phyloP scores from a whole-genome alignment of 352 stramenopile genomes.

The Lagenidium giganteum region DNA sequence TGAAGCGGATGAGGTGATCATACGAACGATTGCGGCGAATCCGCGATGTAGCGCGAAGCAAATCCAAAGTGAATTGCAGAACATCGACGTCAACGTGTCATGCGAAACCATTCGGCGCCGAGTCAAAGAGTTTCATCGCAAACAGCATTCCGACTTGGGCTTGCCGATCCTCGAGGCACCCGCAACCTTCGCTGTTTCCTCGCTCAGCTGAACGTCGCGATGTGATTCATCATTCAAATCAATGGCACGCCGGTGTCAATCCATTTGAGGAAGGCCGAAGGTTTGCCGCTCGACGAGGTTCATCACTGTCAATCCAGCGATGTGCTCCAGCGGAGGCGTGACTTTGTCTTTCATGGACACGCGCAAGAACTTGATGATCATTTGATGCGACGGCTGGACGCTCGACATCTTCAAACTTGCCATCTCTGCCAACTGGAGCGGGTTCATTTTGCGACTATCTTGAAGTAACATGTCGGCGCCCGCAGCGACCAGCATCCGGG shows the following conservation, averaged over 20 bases:
- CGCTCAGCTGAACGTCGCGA: too few relatives aligned
- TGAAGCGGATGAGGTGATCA: conserved; percentile 59
- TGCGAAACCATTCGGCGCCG: conserved; percentile 68
- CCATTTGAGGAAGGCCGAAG: conserved; percentile 38
- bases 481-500: conserved; percentile 45
- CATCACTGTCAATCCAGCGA: conserved; percentile 62
- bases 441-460: conserved; percentile 63
- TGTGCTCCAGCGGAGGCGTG: conserved; percentile 74
- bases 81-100: conserved; percentile 41
- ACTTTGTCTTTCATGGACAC: conserved; percentile 67
- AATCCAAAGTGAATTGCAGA: conserved; percentile 50
- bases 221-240: too few relatives aligned
- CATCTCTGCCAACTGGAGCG: conserved; percentile 71
- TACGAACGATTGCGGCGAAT: conserved; percentile 50
- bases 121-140: conserved; percentile 54
- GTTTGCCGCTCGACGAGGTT: conserved; percentile 60
- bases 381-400: conserved; percentile 77
- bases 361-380: conserved; percentile 82
- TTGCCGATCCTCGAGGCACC: too few relatives aligned
- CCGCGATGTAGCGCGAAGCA: conserved; percentile 51
- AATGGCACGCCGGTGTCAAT: too few relatives aligned
- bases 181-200: too few relatives aligned
- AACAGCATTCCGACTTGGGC: too few relatives aligned
- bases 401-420: conserved; percentile 67
- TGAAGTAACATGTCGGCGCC: conserved; percentile 40